Conservation (phyloP, 2,329 filamentous ascomycete species). For the Arthrobotrys conoides region DNA sequence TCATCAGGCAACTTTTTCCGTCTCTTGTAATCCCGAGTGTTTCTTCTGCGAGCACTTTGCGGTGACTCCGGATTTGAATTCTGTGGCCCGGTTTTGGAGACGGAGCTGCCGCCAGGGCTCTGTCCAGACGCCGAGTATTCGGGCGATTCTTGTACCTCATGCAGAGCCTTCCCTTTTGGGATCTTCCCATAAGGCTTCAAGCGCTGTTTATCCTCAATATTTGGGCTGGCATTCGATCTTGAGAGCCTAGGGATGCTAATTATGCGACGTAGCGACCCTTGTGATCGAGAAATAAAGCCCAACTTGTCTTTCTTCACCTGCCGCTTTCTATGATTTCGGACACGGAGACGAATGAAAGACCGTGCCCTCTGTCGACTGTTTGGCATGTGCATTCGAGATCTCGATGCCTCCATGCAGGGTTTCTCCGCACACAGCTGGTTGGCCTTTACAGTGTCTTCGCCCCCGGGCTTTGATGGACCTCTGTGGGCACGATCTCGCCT, state of each 20-base stretch:
- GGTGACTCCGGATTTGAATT: slow-evolving; percentile 25
- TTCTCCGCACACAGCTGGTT: slow-evolving; percentile 24
- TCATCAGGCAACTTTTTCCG: slow-evolving; percentile 48
- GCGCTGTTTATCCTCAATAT: background rate
- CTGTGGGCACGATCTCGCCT: slow-evolving; percentile 19
- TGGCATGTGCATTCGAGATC: slow-evolving; percentile 13
- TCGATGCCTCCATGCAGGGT: slow-evolving; percentile 14
- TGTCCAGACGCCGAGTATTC: slow-evolving; percentile 13
- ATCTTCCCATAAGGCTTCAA: background rate
- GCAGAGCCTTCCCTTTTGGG: background rate
- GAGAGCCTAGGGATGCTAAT: slow-evolving; percentile 32
- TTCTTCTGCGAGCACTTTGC: slow-evolving; percentile 13
- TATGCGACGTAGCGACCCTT: slow-evolving; percentile 37
- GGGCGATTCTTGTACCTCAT: slow-evolving; percentile 13
- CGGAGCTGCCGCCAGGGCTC: slow-evolving; percentile 17
- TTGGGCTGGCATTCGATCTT: slow-evolving; percentile 4
- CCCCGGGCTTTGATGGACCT: slow-evolving; percentile 14
- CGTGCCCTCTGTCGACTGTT: slow-evolving; percentile 29
- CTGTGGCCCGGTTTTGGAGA: background rate
- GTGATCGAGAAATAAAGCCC: slow-evolving; percentile 37
- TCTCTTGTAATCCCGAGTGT: slow-evolving; percentile 41
- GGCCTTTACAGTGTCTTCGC: background rate
- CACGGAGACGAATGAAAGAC: slow-evolving; percentile 33
- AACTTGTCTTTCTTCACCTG: slow-evolving; percentile 28
- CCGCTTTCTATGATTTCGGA: slow-evolving; percentile 32